phyloP scores from a whole-genome alignment of 768 basidiomycete species.

The Xanthoconium purpureum region DNA sequence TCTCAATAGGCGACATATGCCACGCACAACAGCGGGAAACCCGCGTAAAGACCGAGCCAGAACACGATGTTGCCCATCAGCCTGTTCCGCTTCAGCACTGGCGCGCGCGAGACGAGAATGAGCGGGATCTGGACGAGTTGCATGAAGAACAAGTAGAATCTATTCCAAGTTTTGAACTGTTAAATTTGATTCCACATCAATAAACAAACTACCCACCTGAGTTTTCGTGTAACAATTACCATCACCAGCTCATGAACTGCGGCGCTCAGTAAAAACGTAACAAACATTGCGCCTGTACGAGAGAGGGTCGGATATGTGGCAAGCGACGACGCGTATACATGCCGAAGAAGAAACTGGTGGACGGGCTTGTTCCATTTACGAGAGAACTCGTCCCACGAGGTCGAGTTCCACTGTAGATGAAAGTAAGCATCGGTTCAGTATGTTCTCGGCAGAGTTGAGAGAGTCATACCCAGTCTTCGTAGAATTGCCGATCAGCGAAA shows the following conservation, averaged over 20 bases:
- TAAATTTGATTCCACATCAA: neutral
- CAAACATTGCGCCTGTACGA: conserved; percentile 77
- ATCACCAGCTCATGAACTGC: conserved; percentile 93
- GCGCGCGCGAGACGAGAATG: conserved; percentile 75
- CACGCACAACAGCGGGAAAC: conserved; percentile 91
- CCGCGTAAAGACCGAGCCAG: conserved; percentile 89
- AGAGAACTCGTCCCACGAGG: conserved; percentile 95
- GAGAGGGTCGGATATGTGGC: conserved; percentile 67
- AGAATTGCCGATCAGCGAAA: conserved; percentile 97
- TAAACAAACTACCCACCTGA: conserved; percentile 52
- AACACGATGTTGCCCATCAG: conserved; percentile 84
- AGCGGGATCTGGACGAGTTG: conserved; percentile 90
- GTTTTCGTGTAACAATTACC: conserved; percentile 91
- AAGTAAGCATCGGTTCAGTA: neutral
- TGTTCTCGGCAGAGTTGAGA: neutral
- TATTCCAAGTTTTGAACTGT: conserved; percentile 20
- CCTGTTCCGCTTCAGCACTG: conserved; percentile 76
- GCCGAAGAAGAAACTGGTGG: conserved; percentile 86
- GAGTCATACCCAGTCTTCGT: conserved; percentile 82
- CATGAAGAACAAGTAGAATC: conserved; percentile 83
- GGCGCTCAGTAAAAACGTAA: conserved; percentile 91
- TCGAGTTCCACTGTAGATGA: conserved; percentile 83
- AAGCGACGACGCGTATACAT: conserved; percentile 92
- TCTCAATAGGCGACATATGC: conserved; percentile 57
- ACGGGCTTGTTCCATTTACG: conserved; percentile 99